Evolutionary conservation across 2,329 filamentous ascomycete genomes (phyloP).

Genomic region (Neonectria magnoliae): DNA sequence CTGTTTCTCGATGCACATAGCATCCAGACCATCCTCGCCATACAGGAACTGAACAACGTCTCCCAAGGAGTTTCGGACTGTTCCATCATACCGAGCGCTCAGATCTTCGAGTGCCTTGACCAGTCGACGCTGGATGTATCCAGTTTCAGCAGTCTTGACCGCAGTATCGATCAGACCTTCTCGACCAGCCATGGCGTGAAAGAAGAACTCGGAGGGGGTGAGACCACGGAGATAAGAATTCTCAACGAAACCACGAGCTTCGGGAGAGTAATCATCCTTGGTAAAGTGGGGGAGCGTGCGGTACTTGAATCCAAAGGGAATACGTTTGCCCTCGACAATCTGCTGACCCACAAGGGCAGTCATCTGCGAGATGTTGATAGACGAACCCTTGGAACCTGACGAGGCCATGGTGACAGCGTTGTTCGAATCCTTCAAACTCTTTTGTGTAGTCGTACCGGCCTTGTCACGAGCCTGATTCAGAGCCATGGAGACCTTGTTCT

Average conservation of each 20-base stretch:
- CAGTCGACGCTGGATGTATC: constrained; percentile 97
- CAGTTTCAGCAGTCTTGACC: constrained; percentile 98
- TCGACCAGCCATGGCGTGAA: constrained; percentile 99
- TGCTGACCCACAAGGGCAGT: constrained; percentile 97
- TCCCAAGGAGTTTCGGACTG: constrained; percentile 94
- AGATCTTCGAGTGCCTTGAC: constrained; percentile 98
- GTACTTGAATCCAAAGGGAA: constrained; percentile 99
- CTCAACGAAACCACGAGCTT: constrained; percentile 96
- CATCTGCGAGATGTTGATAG: constrained; percentile 99
- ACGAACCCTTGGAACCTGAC: constrained; percentile 97
- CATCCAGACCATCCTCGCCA: constrained; percentile 96
- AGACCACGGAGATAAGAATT: constrained; percentile 97
- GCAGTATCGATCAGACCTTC: constrained; percentile 99
- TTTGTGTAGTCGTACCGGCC: constrained; percentile 90
- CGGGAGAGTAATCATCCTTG: constrained; percentile 98
- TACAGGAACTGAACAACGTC: constrained; percentile 98
- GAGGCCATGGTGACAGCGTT: constrained; percentile 96
- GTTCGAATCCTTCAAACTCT: constrained; percentile 93
- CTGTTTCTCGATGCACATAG: constrained; percentile 92
- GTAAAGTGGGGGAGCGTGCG: constrained; percentile 97
- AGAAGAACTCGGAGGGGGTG: constrained; percentile 97
- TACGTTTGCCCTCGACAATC: constrained; percentile 97
- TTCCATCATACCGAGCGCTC: constrained; percentile 97
- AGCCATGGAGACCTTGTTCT: constrained; percentile 94
- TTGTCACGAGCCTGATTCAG: constrained; percentile 96